Evolutionary conservation across 495 filamentous ascomycete species (phyloP).

Genomic region (Hyaloscypha bicolor): DNA sequence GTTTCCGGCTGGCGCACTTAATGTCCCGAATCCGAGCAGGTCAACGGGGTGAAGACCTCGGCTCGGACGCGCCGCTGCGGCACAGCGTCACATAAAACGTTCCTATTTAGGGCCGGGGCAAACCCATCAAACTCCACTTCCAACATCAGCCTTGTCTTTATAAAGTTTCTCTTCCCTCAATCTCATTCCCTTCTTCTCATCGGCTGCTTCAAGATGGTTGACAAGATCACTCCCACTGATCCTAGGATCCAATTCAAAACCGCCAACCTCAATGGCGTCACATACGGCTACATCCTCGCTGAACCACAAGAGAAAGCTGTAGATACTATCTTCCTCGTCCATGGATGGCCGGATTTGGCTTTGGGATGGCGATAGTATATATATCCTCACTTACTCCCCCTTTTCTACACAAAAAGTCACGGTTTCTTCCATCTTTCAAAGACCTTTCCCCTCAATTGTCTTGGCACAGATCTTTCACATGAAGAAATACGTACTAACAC

Average conservation of each 20-base stretch:
- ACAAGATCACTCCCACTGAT: slow-evolving; percentile 68
- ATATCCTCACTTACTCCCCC: not conserved
- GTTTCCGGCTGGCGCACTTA: not conserved
- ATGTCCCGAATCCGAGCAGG: not conserved
- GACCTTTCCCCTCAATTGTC: not conserved
- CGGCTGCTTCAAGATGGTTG: slow-evolving; percentile 44
- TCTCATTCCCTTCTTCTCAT: not conserved
- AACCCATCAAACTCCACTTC: not conserved
- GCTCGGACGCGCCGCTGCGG: slow-evolving; percentile 1
- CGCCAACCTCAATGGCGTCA: slow-evolving; percentile 61
- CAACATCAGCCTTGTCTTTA: slow-evolving; percentile 6
- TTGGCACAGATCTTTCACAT: not conserved
- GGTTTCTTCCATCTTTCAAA: not conserved
- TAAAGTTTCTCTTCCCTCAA: not conserved
- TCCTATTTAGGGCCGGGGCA: not conserved
- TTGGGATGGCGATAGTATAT: not conserved
- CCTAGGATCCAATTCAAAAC: slow-evolving; percentile 62
- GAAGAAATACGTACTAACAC: not conserved
- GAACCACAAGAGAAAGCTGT: slow-evolving; percentile 49
- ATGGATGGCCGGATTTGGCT: slow-evolving; percentile 27
- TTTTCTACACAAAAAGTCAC: not conserved
- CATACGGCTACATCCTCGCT: slow-evolving; percentile 71
- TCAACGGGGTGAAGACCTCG: not conserved
- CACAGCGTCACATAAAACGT: slow-evolving; percentile 7
- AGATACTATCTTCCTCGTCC: slow-evolving; percentile 65